phyloP scores from a whole-genome alignment of 2,329 filamentous ascomycete genomes.

The Dryadomyces quercivorus region DNA sequence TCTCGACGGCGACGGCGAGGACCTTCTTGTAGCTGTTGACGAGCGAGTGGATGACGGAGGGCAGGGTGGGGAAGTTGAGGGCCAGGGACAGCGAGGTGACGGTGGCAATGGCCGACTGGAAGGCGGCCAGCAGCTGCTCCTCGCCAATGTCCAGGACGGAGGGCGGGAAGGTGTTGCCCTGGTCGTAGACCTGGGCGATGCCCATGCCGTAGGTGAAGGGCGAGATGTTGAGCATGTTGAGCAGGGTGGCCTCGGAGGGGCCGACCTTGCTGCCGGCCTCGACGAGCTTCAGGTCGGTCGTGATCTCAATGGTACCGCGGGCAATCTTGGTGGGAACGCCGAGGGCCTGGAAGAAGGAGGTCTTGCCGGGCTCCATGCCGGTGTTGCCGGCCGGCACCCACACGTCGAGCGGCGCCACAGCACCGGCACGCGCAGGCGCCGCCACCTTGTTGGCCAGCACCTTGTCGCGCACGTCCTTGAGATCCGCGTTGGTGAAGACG shows the following conservation, averaged over 20 bases:
- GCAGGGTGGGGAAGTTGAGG: constrained; percentile 87
- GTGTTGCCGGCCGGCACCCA: constrained; percentile 97
- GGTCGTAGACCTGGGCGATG: constrained; percentile 91
- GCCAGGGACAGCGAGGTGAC: constrained; percentile 88
- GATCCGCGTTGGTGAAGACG: constrained; percentile 97
- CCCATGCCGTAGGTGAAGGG: constrained; percentile 99
- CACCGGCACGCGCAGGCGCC: constrained; percentile 95
- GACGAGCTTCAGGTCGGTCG: constrained; percentile 92
- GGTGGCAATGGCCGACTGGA: constrained; percentile 70
- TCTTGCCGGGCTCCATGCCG: constrained; percentile 99
- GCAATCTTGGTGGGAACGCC: constrained; percentile 99
- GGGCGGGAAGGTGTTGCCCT: constrained; percentile 83
- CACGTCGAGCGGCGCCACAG: constrained; percentile 85
- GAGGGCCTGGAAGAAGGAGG: constrained; percentile 99
- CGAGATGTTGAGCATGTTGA: constrained; percentile 99
- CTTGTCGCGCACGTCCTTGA: constrained; percentile 87
- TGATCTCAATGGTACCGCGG: constrained; percentile 99
- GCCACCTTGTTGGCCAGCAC: constrained; percentile 96
- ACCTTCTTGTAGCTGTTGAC: constrained; percentile 98
- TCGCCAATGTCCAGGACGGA: constrained; percentile 87
- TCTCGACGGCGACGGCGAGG: constrained; percentile 78
- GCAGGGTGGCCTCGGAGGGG: constrained; percentile 93
- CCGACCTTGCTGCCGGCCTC: constrained; percentile 90
- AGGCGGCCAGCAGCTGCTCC: constrained; percentile 78
- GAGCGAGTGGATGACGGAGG: constrained; percentile 90